Evolutionary conservation across 129 eudicot species (phyloP).

Genomic region (Flaveria bidentis): DNA sequence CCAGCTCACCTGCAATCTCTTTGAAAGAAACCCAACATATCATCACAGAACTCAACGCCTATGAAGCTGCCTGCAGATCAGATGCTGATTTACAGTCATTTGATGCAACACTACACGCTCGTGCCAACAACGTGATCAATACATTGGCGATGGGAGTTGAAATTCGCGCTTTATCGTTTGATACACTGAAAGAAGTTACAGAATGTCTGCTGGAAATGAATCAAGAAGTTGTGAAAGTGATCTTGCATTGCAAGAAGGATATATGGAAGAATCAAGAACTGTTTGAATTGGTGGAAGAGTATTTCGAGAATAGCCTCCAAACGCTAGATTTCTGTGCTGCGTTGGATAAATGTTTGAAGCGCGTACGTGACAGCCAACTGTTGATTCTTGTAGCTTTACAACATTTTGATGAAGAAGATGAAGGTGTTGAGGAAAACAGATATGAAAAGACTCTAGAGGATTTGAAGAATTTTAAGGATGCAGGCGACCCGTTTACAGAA

Average conservation of each 20-base stretch:
- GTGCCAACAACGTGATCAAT: conserved; percentile 65
- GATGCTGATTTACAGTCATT: conserved; percentile 74
- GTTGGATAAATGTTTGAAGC: conserved; percentile 68
- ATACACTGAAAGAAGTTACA: conserved; percentile 75
- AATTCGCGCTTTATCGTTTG: conserved; percentile 75
- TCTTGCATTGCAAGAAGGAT: conserved; percentile 81
- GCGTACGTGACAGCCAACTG: conserved; percentile 68
- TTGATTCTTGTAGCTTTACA: conserved; percentile 73
- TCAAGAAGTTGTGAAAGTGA: conserved; percentile 84
- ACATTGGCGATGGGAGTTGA: conserved; percentile 75
- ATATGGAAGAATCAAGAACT: conserved; percentile 81
- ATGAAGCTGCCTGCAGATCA: conserved; percentile 68
- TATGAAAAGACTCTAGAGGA: conserved; percentile 66
- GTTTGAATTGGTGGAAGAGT: conserved; percentile 84
- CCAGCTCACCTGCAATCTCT: conserved; percentile 39
- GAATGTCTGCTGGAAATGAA: conserved; percentile 84
- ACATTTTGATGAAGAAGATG: conserved; percentile 69
- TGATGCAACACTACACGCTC: conserved; percentile 67
- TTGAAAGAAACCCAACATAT: conserved; percentile 50
- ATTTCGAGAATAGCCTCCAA: conserved; percentile 75
- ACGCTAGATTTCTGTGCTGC: conserved; percentile 84
- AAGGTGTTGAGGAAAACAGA: conserved; percentile 43
- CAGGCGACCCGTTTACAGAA: conserved; percentile 82
- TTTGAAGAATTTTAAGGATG: conserved; percentile 60
- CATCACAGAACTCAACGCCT: conserved; percentile 60